Conservation (phyloP, 2,329 filamentous ascomycete genomes). For the Microthyrium microscopicum region DNA sequence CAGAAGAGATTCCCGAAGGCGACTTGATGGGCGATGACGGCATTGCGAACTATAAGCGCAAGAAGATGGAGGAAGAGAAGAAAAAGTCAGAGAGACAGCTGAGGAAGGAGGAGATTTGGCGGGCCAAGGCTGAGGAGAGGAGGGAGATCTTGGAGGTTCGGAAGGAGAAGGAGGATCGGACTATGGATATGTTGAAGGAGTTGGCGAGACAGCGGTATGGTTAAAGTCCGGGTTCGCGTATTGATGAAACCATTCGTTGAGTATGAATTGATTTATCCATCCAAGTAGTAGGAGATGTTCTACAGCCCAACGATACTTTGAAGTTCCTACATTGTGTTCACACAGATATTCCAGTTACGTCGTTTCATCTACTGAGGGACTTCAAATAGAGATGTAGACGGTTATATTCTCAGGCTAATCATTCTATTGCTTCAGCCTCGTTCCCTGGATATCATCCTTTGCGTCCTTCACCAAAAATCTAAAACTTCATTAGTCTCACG, state of each 20-base stretch:
- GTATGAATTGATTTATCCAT: too few relatives aligned
- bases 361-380: too few relatives aligned
- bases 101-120: constrained; percentile 59
- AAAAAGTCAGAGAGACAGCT: constrained; percentile 76
- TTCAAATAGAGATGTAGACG: too few relatives aligned
- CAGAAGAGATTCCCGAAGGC: constrained; percentile 48
- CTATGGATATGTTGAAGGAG: constrained; percentile 63
- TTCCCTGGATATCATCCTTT: constrained; percentile 59
- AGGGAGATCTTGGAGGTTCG: constrained; percentile 58
- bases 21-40: constrained; percentile 64
- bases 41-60: constrained; percentile 48
- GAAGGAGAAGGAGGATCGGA: constrained; percentile 63
- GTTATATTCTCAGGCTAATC: too few relatives aligned
- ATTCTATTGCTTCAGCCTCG: constrained; percentile 50
- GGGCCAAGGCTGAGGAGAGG: constrained; percentile 61
- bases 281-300: too few relatives aligned
- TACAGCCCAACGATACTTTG: too few relatives aligned
- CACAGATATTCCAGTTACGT: too few relatives aligned
- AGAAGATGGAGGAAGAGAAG: constrained; percentile 47
- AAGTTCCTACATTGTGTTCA: too few relatives aligned
- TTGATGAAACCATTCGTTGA: too few relatives aligned
- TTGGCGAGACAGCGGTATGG: constrained; percentile 70
- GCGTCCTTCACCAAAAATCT: constrained; percentile 82
- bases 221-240: too few relatives aligned
- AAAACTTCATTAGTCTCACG: constrained; percentile 8